Percentiles rank a stretch among this genome's conserved stretches.
Conservation (phyloP, 2,329 filamentous ascomycete genomes). For the Colletotrichum sp. region DNA sequence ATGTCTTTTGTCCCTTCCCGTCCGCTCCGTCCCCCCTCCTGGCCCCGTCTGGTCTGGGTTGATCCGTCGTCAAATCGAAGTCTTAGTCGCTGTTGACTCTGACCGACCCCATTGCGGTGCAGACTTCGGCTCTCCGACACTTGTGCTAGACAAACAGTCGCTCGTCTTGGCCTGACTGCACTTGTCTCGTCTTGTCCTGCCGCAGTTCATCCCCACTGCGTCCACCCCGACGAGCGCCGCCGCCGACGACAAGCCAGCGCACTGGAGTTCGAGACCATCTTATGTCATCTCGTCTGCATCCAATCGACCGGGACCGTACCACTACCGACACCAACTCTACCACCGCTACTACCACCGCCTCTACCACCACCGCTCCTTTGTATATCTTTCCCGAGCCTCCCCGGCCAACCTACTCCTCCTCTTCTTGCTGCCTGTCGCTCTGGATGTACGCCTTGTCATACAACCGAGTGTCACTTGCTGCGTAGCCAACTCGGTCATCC, state of each 20-base stretch:
- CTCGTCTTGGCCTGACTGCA: background rate
- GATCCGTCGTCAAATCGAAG: background rate
- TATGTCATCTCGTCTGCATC: conserved; percentile 22
- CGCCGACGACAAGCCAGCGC: conserved; percentile 6
- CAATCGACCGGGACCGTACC: conserved; percentile 20
- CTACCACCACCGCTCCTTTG: background rate
- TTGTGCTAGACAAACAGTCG: background rate
- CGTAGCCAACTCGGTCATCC: background rate
- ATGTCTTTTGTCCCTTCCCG: conserved; percentile 11
- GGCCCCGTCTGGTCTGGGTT: background rate
- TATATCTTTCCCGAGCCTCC: conserved; percentile 8
- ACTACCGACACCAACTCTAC: background rate
- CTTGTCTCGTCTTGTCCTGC: background rate
- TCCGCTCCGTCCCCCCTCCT: conserved; percentile 1
- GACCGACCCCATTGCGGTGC: conserved; percentile 13
- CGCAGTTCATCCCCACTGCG: background rate
- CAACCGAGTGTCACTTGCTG: background rate
- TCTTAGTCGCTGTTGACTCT: background rate
- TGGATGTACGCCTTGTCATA: conserved; percentile 14
- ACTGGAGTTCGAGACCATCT: conserved; percentile 16
- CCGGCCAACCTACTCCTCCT: background rate
- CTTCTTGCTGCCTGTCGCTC: background rate
- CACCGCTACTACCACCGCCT: background rate
- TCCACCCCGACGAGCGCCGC: conserved; percentile 9
- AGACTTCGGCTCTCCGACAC: conserved; percentile 7